phyloP scores from a whole-genome alignment of 306 rosid genomes.

The Albizia julibrissin region DNA sequence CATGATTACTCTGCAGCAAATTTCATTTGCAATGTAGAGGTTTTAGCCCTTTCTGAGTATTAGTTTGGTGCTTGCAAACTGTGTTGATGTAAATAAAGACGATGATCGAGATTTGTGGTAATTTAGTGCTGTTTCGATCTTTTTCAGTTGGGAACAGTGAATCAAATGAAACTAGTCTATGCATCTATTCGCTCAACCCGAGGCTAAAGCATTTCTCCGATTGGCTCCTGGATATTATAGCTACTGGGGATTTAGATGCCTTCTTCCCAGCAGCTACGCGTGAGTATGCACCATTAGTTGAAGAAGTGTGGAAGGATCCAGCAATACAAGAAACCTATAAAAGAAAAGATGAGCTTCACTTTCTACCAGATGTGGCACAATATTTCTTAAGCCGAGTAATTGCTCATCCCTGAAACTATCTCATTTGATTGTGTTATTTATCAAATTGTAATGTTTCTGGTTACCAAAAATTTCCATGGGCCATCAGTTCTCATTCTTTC shows the following conservation, averaged over 20 bases:
- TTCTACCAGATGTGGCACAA: slow-evolving; percentile 89
- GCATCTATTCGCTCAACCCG: slow-evolving; percentile 88
- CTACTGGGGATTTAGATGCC: slow-evolving; percentile 98
- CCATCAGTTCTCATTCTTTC: neutral
- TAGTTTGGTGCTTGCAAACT: neutral
- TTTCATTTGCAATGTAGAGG: neutral
- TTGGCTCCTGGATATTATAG: slow-evolving; percentile 96
- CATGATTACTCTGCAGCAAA: neutral
- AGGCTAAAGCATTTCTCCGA: slow-evolving; percentile 94
- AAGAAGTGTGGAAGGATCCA: slow-evolving; percentile 97
- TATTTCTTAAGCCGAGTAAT: slow-evolving; percentile 90
- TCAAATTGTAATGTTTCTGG: slow-evolving; percentile 6
- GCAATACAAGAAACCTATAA: slow-evolving; percentile 90
- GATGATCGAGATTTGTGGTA: neutral
- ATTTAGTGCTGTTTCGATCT: slow-evolving; percentile 22
- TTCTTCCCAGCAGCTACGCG: slow-evolving; percentile 99
- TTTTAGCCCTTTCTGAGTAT: slow-evolving; percentile 14
- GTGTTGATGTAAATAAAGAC: neutral
- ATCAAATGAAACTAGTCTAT: slow-evolving; percentile 45
- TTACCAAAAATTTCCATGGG: neutral
- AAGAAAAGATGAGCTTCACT: slow-evolving; percentile 92
- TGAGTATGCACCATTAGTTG: slow-evolving; percentile 97
- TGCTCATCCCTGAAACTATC: slow-evolving; percentile 25
- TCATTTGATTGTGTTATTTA: slow-evolving; percentile 1
- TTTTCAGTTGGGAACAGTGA: slow-evolving; percentile 60